These are phyloP conservation scores for Cyberlindnera mississippiensis DNA, from an alignment of 805 yeast species.

Conservation along the genomic window DNA sequence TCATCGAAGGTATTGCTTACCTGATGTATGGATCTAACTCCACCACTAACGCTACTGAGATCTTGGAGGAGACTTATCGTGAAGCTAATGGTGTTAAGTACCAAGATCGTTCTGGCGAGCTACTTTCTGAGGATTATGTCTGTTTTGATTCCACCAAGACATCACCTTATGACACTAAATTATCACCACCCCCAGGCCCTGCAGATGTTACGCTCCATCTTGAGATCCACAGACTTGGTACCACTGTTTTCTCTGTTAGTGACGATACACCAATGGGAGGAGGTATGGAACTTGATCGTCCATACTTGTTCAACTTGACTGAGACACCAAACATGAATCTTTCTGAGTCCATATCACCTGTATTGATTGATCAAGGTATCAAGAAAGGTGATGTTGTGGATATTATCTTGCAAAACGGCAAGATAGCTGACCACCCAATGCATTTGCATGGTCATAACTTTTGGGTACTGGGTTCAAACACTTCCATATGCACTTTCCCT, in stretches of 20 bases:
- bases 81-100: constrained; percentile 20
- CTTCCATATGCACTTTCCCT: constrained; percentile 24
- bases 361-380: constrained; percentile 17
- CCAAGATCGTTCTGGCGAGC: constrained; percentile 24
- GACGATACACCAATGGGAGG: constrained; percentile 19
- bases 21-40: constrained; percentile 24
- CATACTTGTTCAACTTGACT: constrained; percentile 25
- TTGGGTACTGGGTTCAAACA: constrained; percentile 29
- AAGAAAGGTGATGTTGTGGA: constrained; percentile 32
- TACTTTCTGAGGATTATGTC: constrained; percentile 13
- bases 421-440: constrained; percentile 32
- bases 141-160: constrained; percentile 19
- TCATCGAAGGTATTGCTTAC: constrained; percentile 28
- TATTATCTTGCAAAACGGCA: constrained; percentile 30
- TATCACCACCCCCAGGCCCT: constrained; percentile 12
- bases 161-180: constrained; percentile 20
- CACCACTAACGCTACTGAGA: constrained; percentile 4
- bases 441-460: constrained; percentile 36
- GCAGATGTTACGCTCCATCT: constrained; percentile 30
- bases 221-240: constrained; percentile 31
- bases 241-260: constrained; percentile 29
- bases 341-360: constrained; percentile 7
- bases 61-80: constrained; percentile 1
- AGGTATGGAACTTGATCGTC: constrained; percentile 29
- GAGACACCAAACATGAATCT: constrained; percentile 13